These are phyloP conservation scores for Trichophyton rubrum DNA, from an alignment of 2,329 filamentous ascomycete genomes.

Conservation along the genomic window DNA sequence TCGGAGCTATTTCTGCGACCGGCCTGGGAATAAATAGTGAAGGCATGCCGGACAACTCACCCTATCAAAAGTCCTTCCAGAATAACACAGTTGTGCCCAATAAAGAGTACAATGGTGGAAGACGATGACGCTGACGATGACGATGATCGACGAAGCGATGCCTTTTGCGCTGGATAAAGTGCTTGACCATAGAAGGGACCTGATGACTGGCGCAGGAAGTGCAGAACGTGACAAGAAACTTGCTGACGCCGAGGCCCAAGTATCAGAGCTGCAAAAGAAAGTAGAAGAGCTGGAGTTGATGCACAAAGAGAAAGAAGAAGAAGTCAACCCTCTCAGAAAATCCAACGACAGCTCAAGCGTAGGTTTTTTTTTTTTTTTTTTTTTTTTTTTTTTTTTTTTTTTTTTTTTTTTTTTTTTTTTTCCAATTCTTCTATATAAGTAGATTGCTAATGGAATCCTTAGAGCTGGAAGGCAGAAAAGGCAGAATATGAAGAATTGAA, in stretches of 20 bases:
- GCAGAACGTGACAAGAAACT: constrained; percentile 55
- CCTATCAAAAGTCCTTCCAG: constrained; percentile 78
- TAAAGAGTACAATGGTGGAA: constrained; percentile 95
- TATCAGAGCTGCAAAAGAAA: constrained; percentile 62
- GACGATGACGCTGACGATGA: constrained; percentile 65
- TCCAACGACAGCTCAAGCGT: constrained; percentile 43
- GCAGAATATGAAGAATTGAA: constrained; percentile 53
- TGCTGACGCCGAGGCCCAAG: constrained; percentile 66
- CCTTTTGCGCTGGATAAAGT: constrained; percentile 51
- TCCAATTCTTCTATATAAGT: background rate
- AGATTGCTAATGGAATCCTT: background rate
- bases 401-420: too few relatives aligned
- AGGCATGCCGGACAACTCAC: constrained; percentile 47
- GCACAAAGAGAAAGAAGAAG: constrained; percentile 58
- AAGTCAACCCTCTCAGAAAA: constrained; percentile 49
- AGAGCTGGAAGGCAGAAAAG: constrained; percentile 46
- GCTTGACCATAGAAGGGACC: constrained; percentile 32
- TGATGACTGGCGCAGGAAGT: constrained; percentile 37
- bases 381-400: too few relatives aligned
- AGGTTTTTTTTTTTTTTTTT: constrained; percentile 11
- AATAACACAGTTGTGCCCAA: constrained; percentile 95
- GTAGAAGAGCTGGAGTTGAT: constrained; percentile 57
- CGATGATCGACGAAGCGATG: constrained; percentile 48
- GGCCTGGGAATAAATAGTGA: constrained; percentile 47
- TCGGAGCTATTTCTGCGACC: constrained; percentile 23